phyloP scores from a whole-genome alignment of 1,284 basidiomycete genomes.

The Fomitopsis pinicola region DNA sequence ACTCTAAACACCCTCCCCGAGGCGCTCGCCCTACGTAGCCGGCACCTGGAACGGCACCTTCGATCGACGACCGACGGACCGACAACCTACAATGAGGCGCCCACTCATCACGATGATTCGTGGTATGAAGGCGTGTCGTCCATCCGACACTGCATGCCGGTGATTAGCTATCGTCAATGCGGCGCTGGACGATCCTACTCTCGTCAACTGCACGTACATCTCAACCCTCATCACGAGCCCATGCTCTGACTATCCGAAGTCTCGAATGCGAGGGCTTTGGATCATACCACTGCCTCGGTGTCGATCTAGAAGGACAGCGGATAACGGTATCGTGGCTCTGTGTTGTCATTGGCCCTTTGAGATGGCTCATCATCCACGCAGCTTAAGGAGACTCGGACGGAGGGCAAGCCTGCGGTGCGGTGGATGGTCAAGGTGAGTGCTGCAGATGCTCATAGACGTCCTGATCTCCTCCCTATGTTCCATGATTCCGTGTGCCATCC shows the following conservation, averaged over 20 bases:
- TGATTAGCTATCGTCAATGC: background rate
- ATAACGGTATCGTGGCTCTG: too few species aligned
- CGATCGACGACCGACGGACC: background rate
- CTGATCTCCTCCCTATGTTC: background rate
- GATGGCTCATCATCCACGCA: too few species aligned
- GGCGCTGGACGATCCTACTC: too few species aligned
- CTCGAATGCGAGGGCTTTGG: background rate
- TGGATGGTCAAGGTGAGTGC: too few species aligned
- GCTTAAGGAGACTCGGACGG: too few species aligned
- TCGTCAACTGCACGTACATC: background rate
- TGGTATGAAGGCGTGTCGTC: background rate
- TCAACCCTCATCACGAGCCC: background rate
- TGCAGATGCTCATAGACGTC: background rate
- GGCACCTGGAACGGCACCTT: background rate
- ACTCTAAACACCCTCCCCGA: background rate
- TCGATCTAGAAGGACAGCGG: too few species aligned
- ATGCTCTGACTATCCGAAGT: background rate
- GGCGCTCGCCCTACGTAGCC: background rate
- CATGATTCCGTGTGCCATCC: background rate
- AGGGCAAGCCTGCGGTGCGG: too few species aligned
- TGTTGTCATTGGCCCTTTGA: too few species aligned
- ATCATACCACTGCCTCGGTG: too few species aligned
- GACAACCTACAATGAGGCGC: background rate
- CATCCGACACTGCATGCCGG: background rate
- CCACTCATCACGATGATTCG: background rate